phyloP scores from a whole-genome alignment of 2,329 filamentous ascomycete species.

The Exophiala calicioides region DNA sequence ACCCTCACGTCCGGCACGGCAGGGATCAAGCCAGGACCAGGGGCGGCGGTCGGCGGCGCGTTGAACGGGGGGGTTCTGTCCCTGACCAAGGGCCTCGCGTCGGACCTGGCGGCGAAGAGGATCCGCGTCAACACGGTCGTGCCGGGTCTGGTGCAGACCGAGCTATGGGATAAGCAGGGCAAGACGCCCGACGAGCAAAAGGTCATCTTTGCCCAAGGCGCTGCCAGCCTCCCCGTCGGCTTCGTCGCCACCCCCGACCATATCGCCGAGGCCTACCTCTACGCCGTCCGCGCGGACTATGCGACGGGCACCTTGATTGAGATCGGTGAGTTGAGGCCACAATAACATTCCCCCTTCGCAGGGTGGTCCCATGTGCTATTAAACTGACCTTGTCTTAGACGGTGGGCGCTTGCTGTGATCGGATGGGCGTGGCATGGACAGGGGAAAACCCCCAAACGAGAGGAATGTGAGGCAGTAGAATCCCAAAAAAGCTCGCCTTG shows the following conservation, averaged over 20 bases:
- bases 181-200: slow-evolving; percentile 30
- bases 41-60: slow-evolving; percentile 52
- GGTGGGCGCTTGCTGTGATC: too few species aligned
- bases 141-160: slow-evolving; percentile 57
- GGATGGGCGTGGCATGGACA: too few species aligned
- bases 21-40: slow-evolving; percentile 52
- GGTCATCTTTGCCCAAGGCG: slow-evolving; percentile 19
- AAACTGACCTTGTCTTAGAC: too few species aligned
- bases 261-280: slow-evolving; percentile 51
- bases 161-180: slow-evolving; percentile 39
- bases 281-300: slow-evolving; percentile 29
- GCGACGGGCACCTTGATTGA: slow-evolving; percentile 25
- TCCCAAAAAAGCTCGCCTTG: too few species aligned
- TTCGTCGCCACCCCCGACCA: slow-evolving; percentile 43
- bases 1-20: slow-evolving; percentile 59
- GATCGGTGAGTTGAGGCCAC: slow-evolving; percentile 28
- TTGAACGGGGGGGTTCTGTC: slow-evolving; percentile 55
- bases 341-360: too few species aligned
- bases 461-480: too few species aligned
- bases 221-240: slow-evolving; percentile 29
- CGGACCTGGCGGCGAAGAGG: slow-evolving; percentile 58
- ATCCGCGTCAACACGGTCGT: slow-evolving; percentile 64
- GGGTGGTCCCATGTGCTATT: too few species aligned
- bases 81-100: slow-evolving; percentile 57
- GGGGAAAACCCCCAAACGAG: too few species aligned